Percentiles rank a stretch among this genome's conserved stretches.
phyloP scores from a whole-genome alignment of 257 asterid genomes.

The Solanum pennellii region DNA sequence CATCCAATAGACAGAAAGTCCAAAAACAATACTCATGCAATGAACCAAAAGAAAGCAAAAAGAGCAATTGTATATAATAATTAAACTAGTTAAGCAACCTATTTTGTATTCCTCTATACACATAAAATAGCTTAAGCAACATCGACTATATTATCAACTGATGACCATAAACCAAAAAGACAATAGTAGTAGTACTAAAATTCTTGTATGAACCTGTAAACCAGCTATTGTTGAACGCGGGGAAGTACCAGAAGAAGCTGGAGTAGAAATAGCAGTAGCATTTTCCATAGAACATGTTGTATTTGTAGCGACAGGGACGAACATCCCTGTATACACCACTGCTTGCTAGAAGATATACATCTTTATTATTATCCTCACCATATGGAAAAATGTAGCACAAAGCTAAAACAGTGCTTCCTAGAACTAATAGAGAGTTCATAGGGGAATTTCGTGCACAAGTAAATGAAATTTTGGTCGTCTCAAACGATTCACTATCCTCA shows the following conservation, averaged over 20 bases:
- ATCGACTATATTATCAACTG: too few relatives aligned
- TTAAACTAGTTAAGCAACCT: background rate
- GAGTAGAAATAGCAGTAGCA: constrained; percentile 12
- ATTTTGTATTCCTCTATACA: background rate
- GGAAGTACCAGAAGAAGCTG: constrained; percentile 22
- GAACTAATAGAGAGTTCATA: constrained; percentile 41
- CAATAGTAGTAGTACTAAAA: constrained; percentile 13
- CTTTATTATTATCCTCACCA: constrained; percentile 66
- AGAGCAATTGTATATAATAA: background rate
- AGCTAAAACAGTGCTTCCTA: constrained; percentile 49
- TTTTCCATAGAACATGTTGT: constrained; percentile 42
- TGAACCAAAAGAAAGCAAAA: background rate
- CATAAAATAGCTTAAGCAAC: background rate
- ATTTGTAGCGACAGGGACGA: constrained; percentile 67
- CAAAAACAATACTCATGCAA: background rate
- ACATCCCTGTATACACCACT: constrained; percentile 75
- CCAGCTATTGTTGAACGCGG: constrained; percentile 28
- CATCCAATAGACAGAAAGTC: background rate
- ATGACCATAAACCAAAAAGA: background rate
- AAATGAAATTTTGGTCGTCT: constrained; percentile 27
- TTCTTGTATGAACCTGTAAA: constrained; percentile 2
- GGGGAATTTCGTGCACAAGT: constrained; percentile 69
- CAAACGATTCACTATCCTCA: constrained; percentile 47
- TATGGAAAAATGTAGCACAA: constrained; percentile 70
- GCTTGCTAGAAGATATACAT: constrained; percentile 51